Evolutionary conservation across 1,139 yeast species (phyloP), one percentile per base, ranked within the genome.

Genomic region (Komagataea norvegica): DNA sequence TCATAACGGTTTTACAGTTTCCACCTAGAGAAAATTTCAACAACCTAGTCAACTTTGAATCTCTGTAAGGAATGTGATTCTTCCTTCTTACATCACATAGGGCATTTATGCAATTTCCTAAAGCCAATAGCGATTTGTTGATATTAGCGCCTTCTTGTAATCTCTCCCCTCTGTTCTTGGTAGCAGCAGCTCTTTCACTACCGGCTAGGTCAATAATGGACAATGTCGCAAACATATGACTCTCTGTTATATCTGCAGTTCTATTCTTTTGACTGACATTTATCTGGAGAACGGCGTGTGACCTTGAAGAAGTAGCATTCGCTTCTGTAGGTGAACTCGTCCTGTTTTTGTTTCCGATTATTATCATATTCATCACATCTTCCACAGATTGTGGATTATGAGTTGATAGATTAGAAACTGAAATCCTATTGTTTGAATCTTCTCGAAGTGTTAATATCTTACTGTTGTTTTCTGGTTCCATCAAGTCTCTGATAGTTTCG

Each of bases 71-170:
- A 10, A 91, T 75, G 61, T 89, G 96, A 44, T 77, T 72, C 37
- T 76, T 62, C 43, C 77, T 64, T 42, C 79, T 64, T 2, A 79
- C 77, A 52, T 80, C 91, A 62, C 95, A 86, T 36, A 88, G 67
- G 1, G 96, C 96, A 58, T 87, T 88, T 47, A 91, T 89, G 59
- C 97, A 89, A 55, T 88, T 89, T 0, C 97, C 97, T 35, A 91
- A 67, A 0, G 97, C 96, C 38, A 89, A 64, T 33, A 89, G 64
- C 0, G 96, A 87, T 55, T 80, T 78, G 63, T 89, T 89, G 52
- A 89, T 89, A 56, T 86, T 86, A 13, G 96, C 96, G 20, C 97
- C 96, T 57, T 89, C 97, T 44, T 78, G 73, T 9, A 89, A 65
- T 37, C 95, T 63, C 18, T 72, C 74, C 0, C 97, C 96, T 40